Conservation (phyloP, 2,329 filamentous ascomycete genomes). For the Myriosclerotinia curreyana region DNA sequence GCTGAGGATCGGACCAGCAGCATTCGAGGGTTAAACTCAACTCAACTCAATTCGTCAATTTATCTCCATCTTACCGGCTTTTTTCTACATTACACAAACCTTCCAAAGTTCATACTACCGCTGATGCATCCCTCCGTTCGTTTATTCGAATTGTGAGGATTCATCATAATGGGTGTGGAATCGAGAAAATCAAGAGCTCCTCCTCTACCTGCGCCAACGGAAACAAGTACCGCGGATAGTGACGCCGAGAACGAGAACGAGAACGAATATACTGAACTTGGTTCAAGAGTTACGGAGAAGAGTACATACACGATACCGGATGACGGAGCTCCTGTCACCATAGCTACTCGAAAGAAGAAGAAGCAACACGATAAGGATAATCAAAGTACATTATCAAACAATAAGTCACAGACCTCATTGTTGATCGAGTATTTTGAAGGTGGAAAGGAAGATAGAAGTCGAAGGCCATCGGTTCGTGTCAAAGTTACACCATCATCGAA, state of each 20-base stretch:
- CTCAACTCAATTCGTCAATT: not conserved
- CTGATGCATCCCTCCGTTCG: conserved; percentile 20
- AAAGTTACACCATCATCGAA: conserved; percentile 65
- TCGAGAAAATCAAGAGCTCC: conserved; percentile 52
- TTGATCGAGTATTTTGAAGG: conserved; percentile 76
- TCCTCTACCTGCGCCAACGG: conserved; percentile 76
- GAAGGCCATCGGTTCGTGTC: conserved; percentile 67
- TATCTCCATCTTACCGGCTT: conserved; percentile 5
- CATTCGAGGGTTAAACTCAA: conserved; percentile 7
- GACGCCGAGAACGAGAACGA: conserved; percentile 56
- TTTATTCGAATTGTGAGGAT: conserved; percentile 17
- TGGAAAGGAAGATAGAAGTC: conserved; percentile 53
- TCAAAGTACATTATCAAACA: conserved; percentile 49
- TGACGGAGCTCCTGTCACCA: conserved; percentile 88
- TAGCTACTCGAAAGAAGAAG: conserved; percentile 71
- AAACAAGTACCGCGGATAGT: conserved; percentile 50
- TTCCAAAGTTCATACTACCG: not conserved
- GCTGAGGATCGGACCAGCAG: conserved; percentile 3
- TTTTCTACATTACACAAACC: conserved; percentile 11
- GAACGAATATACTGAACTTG: conserved; percentile 55
- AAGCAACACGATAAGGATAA: conserved; percentile 46
- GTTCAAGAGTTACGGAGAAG: conserved; percentile 65
- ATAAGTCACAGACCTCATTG: conserved; percentile 66
- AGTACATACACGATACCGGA: conserved; percentile 76
- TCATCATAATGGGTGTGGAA: conserved; percentile 38